Base-by-base conservation (phyloP, 2,329 filamentous ascomycete genomes). In the Calonectria montana region DNA sequence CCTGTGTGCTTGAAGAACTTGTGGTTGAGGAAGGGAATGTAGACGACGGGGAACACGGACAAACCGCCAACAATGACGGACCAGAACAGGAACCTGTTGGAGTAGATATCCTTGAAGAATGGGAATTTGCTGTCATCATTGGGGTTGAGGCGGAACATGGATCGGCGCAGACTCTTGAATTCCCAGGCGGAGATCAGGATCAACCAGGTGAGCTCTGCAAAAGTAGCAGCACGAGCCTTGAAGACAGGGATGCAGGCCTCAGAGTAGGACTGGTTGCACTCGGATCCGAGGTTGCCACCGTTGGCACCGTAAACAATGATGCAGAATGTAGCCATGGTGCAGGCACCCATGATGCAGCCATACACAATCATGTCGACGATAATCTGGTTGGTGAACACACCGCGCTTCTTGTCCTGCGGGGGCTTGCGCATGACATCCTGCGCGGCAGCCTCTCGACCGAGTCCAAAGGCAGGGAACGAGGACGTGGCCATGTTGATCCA, bases 401-500 rank as follows among this genome's bases (percentile, higher is more conserved):
- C 93, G 31, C 88, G 86, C 75, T 82, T 84, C 82, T 88, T 88
- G 83, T 93, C 89, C 74, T 96, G 94, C 0, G 95, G 95, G 9
- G 94, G 94, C 65, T 94, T 92, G 74, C 89, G 86, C 90, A 97
- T 94, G 73, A 97, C 92, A 80, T 96, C 93, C 2, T 90, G 88
- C 0, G 92, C 90, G 0, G 94, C 94, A 53, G 88, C 85, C 82
- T 97, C 95, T 76, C 95, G 93, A 23, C 95, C 94, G 1, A 98
- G 90, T 50, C 95, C 95, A 86, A 98, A 97, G 70, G 96, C 95
- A 1, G 95, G 95, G 82, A 97, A 91, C 1, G 93, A 94, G 47
- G 94, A 96, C 0, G 95, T 98, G 67, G 97, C 90, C 93, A 97
- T 96, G 83, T 97, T 97, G 82, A 98, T 94, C 95, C 94, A 98